Evolutionary conservation across 352 stramenopile genomes (phyloP).

Genomic region (Phytophthora tubulina): DNA sequence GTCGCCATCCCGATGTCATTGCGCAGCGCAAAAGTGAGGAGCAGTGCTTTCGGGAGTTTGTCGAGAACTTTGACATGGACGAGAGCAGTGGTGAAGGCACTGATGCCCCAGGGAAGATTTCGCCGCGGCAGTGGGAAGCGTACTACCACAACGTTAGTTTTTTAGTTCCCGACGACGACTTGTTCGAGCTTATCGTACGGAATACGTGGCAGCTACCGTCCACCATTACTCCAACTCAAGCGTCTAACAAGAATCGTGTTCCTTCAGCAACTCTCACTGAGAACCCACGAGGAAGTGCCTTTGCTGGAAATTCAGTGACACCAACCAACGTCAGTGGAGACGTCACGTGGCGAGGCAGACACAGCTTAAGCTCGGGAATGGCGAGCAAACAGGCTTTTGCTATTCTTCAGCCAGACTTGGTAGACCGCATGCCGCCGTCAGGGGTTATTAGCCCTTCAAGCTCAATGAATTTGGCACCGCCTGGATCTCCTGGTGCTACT

Average conservation of each 20-base stretch:
- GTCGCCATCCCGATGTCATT: constrained; percentile 80
- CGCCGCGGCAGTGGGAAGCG: constrained; percentile 63
- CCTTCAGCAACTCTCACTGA: constrained; percentile 7
- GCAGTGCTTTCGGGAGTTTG: constrained; percentile 77
- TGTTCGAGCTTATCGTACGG: constrained; percentile 91
- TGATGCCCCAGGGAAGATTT: constrained; percentile 43
- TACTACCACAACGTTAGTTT: constrained; percentile 94
- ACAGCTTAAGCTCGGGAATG: constrained; percentile 48
- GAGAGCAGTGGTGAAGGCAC: constrained; percentile 19
- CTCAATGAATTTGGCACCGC: constrained; percentile 15
- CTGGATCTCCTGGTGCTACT: constrained; percentile 19
- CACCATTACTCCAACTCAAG: not conserved
- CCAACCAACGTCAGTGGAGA: constrained; percentile 18
- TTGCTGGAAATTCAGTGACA: constrained; percentile 21
- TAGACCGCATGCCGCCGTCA: constrained; percentile 39
- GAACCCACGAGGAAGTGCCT: constrained; percentile 13
- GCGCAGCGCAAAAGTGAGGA: constrained; percentile 61
- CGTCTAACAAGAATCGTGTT: constrained; percentile 13
- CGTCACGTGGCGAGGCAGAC: constrained; percentile 17
- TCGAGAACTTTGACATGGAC: constrained; percentile 80
- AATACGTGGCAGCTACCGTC: constrained; percentile 83
- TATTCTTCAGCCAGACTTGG: constrained; percentile 71
- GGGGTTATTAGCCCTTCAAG: constrained; percentile 20
- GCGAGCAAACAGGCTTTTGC: constrained; percentile 66
- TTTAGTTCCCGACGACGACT: constrained; percentile 88